Base-by-base conservation (phyloP, 495 filamentous ascomycete genomes). In the Penicillium verhagenii region DNA sequence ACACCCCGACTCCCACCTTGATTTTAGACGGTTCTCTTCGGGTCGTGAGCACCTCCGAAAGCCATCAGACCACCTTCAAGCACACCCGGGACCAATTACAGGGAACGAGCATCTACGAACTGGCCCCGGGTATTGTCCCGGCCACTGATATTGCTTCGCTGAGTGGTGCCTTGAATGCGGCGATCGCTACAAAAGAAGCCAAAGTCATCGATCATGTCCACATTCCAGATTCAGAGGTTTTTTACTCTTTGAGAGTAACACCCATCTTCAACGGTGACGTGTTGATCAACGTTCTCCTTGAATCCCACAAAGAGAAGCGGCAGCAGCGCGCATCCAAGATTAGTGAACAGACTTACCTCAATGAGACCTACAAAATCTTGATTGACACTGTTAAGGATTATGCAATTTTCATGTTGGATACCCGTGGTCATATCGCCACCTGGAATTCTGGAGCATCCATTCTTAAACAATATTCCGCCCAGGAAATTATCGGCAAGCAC, bases 381-480 rank as follows among this genome's bases (percentile, higher is more conserved):
- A 72, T 87, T n/a, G 76, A 86, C 52, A 80, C 79, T 0, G 81
- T 86, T 52, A 83, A 83, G 59, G 84, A 86, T 54, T 87, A 86
- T 56, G 84, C 83, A 42, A 87, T 87, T 53, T 87, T 86, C 59
- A 82, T 87, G 65, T 72, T 87, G 29, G 83, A 87, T 50, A 78
- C 80, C 0, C 66, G 69, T 7, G 84, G 84, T 23, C 58, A 77
- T 52, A 79, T 87, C 21, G 75, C 73, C 3, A 86, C 83, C 0
- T 87, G 84, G 84, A 87, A 87, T 45, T 65, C 74, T 0, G 84
- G 84, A 1, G 84, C 84, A 1, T 68, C 79, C 26, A 63, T 82
- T 13, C 66, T 86, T 31, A 87, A 87, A 64, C 82, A 82, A 1
- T 87, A 84, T 67, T 74, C 58, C 0, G 48, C 69, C 10, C 64